Base-by-base conservation (phyloP, 352 stramenopile species). In the Elongisporangium anandrum region DNA sequence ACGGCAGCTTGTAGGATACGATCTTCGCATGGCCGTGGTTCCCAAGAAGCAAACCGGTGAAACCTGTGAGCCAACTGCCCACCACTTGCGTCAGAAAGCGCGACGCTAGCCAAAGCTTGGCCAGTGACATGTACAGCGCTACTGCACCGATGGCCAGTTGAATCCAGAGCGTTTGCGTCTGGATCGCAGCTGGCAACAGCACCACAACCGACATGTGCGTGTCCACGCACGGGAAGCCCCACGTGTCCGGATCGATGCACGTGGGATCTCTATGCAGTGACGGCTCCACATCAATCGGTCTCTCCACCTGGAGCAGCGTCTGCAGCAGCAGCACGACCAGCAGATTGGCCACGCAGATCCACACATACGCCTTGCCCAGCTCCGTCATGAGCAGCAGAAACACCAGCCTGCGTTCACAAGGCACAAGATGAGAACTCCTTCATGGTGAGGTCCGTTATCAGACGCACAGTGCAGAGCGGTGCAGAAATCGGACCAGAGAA, bases 161-260 rank as follows among this genome's bases (percentile, higher is more conserved):
- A 0, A 76, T 57, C 41, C 75, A 21, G 4, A 49, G 48, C 3
- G 72, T 77, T 26, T 68, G 24, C 2, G 68, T 72, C 62, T 89
- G 60, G 2, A 85, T 56, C 49, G 87, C 68, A 1, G 79, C 70
- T 4, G 83, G 81, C 9, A 87, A 57, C 45, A 92, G 61, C 54
- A 92, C 76, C 15, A 92, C 81, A 0, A 92, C 61, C 10, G 76
- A 59, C 79, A 93, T 90, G 70, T 93, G 84, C 24, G 70, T 75
- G 69, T 93, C 81, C 4, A 93, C 69, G 34, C 81, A 93, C 0
- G 81, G 80, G 51, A 90, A 90, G 0, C 73, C 80, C 34, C 57
- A 52, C 7, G 75, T 84, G 54, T 90, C 77, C 23, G 70, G 57
- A 45, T 90, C 77, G 1, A 70, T 60, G 34, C 66, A 78, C 12